These are phyloP conservation scores for Cyberlindnera japonica DNA, from an alignment of 805 yeast genomes.

Conservation along the genomic window DNA sequence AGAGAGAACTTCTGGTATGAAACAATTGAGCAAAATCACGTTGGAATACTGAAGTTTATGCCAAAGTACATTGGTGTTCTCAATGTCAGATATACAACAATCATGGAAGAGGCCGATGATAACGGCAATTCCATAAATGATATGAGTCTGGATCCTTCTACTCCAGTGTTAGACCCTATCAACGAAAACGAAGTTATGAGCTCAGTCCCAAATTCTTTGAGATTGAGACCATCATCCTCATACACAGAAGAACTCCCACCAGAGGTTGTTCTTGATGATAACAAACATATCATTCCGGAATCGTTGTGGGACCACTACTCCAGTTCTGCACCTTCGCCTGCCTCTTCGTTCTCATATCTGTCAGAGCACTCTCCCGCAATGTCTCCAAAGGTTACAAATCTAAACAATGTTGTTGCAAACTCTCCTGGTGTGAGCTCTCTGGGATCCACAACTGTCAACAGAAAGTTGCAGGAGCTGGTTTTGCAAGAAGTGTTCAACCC, in stretches of 20 bases:
- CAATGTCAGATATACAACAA: constrained; percentile 69
- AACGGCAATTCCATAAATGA: constrained; percentile 17
- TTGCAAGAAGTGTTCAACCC: constrained; percentile 71
- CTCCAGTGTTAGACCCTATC: constrained; percentile 18
- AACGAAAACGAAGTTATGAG: constrained; percentile 13
- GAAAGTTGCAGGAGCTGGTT: constrained; percentile 67
- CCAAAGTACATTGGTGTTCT: constrained; percentile 93
- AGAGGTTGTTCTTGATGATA: constrained; percentile 89
- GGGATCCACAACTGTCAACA: constrained; percentile 68
- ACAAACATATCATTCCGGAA: constrained; percentile 86
- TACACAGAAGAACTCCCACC: constrained; percentile 42
- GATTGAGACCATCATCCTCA: constrained; percentile 19
- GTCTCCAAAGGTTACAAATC: constrained; percentile 5
- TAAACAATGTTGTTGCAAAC: constrained; percentile 6
- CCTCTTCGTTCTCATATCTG: constrained; percentile 36
- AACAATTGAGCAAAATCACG: constrained; percentile 72
- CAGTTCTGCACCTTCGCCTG: constrained; percentile 35
- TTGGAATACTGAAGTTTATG: constrained; percentile 77
- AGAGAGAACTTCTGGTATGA: constrained; percentile 93
- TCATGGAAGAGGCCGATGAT: constrained; percentile 26
- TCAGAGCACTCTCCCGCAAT: constrained; percentile 29
- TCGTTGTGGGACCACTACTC: constrained; percentile 67
- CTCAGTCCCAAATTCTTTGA: constrained; percentile 15
- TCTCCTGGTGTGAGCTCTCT: constrained; percentile 22
- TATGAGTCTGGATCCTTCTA: constrained; percentile 12